Evolutionary conservation across 176 grass and related monocot species (phyloP), one percentile per base, ranked within the genome.

Genomic region (Echinochloa phyllopogon): DNA sequence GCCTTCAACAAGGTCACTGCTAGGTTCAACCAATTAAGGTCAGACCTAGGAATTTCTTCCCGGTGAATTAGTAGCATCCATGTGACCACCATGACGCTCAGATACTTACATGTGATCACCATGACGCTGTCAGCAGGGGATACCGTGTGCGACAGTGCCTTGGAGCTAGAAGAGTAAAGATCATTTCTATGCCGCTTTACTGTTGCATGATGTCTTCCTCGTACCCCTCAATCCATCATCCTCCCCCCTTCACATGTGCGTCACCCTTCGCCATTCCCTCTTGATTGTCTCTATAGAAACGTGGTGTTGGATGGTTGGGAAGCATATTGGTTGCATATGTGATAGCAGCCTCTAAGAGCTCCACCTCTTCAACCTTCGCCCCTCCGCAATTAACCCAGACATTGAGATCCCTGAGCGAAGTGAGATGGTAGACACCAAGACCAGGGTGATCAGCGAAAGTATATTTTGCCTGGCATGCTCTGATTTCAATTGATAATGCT

Each of bases 361-460:
- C 25, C 67, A 85, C 74, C 39, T 47, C 75, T 13, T 85, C 43
- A 51, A 38, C 41, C 21, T 17, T 79, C 0, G 67, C 84, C 20
- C 42, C 76, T 58, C 5, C 33, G 16, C 76, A 80, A 27, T 72
- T 47, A 27, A 86, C 64, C 76, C 75, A 72, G 4, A 80, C 25
- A 69, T 43, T 78, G 41, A 85, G 63, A 16, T 80, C 43, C 56
- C 20, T 64, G 6, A 86, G 84, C 0, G 84, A 69, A 61, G 43
- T 14, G 15, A 86, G 76, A 45, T 86, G 42, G 21, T 49, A 15
- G 56, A 86, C 33, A 37, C 75, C 84, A 13, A 86, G 67, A 72
- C 80, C 84, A 42, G 56, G 40, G 29, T 72, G 53, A 23, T 25
- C 41, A 50, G 10, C 14, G 4, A 17, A 40, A 29, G 43, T 15